These are phyloP conservation scores for Thymus quinquecostatus DNA, from an alignment of 257 asterid genomes.

Conservation along the genomic window DNA sequence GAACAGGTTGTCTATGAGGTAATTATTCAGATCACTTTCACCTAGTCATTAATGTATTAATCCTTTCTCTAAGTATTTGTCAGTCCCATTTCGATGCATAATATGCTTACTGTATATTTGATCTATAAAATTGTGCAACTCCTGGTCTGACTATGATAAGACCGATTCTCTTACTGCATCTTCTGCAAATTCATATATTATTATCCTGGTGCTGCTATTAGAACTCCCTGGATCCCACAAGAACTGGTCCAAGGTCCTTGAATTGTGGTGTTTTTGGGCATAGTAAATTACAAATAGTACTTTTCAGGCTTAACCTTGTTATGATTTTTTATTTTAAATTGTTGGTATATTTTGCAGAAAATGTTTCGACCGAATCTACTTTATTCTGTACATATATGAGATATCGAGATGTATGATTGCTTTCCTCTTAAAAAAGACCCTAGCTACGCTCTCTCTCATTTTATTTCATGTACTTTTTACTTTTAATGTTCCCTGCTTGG, in stretches of 20 bases:
- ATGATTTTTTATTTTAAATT: not conserved
- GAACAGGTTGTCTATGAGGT: slow-evolving; percentile 64
- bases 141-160: slow-evolving; percentile 5
- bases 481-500: not conserved
- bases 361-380: not conserved
- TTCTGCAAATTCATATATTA: not conserved
- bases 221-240: slow-evolving; percentile 4
- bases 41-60: not conserved
- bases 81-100: not conserved
- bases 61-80: slow-evolving; percentile 13
- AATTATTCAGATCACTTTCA: slow-evolving; percentile 19
- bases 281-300: not conserved
- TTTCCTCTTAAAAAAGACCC: not conserved
- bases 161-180: not conserved
- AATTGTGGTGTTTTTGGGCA: not conserved
- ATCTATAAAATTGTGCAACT: not conserved
- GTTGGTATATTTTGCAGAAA: slow-evolving; percentile 11
- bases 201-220: not conserved
- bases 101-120: not conserved
- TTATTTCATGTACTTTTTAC: not conserved
- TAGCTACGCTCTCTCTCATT: not conserved
- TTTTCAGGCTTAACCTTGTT: not conserved
- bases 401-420: slow-evolving; percentile 5
- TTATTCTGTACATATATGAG: not conserved
- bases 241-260: not conserved